Evolutionary conservation across 2,329 filamentous ascomycete species (phyloP).

Genomic region (Mariannaea elegans): DNA sequence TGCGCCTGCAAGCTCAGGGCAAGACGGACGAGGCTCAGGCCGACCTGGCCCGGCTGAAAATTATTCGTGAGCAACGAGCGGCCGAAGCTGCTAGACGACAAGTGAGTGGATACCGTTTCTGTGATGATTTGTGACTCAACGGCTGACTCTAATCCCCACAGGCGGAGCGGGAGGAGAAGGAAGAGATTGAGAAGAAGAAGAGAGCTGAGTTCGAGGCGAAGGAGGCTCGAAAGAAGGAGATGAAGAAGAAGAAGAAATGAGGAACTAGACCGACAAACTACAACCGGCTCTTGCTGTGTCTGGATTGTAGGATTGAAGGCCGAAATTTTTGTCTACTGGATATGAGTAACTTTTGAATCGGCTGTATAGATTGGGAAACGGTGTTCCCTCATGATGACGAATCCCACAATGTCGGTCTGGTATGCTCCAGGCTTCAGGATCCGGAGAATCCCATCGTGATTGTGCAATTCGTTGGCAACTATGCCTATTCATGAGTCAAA

Average conservation of each 20-base stretch:
- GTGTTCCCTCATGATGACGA: constrained; percentile 11
- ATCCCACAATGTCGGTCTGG: background rate
- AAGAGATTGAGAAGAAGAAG: constrained; percentile 59
- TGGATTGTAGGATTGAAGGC: constrained; percentile 1
- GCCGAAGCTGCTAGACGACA: constrained; percentile 84
- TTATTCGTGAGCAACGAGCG: constrained; percentile 87
- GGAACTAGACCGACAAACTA: background rate
- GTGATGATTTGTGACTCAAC: background rate
- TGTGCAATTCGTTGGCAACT: background rate
- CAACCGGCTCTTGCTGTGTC: background rate
- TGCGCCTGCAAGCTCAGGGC: constrained; percentile 90
- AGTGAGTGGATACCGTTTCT: too few relatives aligned
- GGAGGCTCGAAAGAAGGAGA: constrained; percentile 63
- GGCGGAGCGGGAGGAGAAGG: constrained; percentile 68
- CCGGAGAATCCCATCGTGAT: background rate
- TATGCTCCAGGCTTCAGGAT: background rate
- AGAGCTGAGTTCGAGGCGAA: constrained; percentile 61
- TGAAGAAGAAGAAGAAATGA: constrained; percentile 62
- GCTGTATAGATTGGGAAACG: background rate
- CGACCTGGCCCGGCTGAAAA: constrained; percentile 82
- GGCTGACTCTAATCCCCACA: constrained; percentile 43
- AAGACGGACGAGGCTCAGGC: constrained; percentile 96
- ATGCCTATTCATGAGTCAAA: background rate
- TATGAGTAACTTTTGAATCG: too few relatives aligned
- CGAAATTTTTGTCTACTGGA: background rate